These are phyloP conservation scores for Hirschioporus abietinus DNA, from an alignment of 768 basidiomycete genomes.

Conservation along the genomic window DNA sequence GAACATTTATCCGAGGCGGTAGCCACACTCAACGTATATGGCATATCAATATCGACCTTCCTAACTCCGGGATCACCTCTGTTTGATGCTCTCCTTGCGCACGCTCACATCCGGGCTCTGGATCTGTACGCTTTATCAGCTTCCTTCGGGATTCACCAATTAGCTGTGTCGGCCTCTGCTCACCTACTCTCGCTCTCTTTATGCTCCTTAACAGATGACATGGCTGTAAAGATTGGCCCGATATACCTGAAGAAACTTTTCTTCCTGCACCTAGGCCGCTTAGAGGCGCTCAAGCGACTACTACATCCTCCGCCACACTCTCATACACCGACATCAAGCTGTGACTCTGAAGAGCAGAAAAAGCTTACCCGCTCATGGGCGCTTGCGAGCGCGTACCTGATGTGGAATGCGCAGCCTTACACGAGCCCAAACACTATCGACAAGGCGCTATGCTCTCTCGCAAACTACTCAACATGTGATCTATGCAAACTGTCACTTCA, in stretches of 20 bases:
- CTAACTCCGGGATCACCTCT: conserved; percentile 26
- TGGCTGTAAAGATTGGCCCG: conserved; percentile 34
- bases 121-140: conserved; percentile 39
- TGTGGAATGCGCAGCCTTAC: conserved; percentile 35
- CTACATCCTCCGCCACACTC: conserved; percentile 22
- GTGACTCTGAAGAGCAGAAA: conserved; percentile 28
- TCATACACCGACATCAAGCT: conserved; percentile 19
- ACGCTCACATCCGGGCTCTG: conserved; percentile 31
- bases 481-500: conserved; percentile 23
- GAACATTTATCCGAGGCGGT: neutral
- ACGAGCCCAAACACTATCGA: conserved; percentile 21
- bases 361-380: conserved; percentile 34
- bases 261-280: conserved; percentile 32
- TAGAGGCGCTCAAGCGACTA: conserved; percentile 28
- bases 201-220: conserved; percentile 29
- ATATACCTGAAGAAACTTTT: conserved; percentile 37
- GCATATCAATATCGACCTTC: conserved; percentile 8
- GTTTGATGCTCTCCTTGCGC: conserved; percentile 27
- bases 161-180: conserved; percentile 35
- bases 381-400: conserved; percentile 29
- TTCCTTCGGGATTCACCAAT: conserved; percentile 27
- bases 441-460: conserved; percentile 22
- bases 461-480: conserved; percentile 24
- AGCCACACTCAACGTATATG: neutral
- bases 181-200: conserved; percentile 33